phyloP scores from a whole-genome alignment of 768 basidiomycete genomes.

The Kwoniella sp. region DNA sequence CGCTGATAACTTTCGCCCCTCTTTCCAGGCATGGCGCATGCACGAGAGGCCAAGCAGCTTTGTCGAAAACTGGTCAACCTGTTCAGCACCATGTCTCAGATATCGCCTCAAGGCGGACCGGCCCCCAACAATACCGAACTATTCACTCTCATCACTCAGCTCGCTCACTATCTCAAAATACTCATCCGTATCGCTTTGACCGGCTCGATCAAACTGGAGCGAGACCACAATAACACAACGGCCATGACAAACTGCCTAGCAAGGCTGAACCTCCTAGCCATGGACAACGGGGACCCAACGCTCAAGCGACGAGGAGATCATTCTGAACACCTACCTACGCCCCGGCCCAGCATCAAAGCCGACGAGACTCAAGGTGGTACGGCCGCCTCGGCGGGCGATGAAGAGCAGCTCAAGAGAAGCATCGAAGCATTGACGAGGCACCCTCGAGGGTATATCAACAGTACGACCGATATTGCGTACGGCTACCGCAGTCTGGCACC shows the following conservation, averaged over 20 bases:
- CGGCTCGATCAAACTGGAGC: conserved; percentile 88
- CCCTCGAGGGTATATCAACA: conserved; percentile 57
- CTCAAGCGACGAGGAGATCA: conserved; percentile 36
- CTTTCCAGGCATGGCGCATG: conserved; percentile 95
- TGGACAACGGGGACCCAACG: conserved; percentile 51
- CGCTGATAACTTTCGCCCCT: conserved; percentile 2
- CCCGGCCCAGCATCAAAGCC: conserved; percentile 9
- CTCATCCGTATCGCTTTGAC: conserved; percentile 96
- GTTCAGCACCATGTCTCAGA: conserved; percentile 91
- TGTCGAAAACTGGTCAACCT: conserved; percentile 98
- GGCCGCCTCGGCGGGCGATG: conserved; percentile 55
- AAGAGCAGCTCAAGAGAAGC: conserved; percentile 35
- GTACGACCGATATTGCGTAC: conserved; percentile 83
- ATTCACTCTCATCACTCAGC: conserved; percentile 92
- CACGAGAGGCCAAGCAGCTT: conserved; percentile 95
- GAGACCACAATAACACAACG: conserved; percentile 74
- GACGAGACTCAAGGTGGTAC: conserved; percentile 15
- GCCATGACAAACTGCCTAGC: conserved; percentile 88
- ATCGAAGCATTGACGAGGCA: conserved; percentile 31
- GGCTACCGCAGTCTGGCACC: conserved; percentile 85
- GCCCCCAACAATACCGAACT: conserved; percentile 73
- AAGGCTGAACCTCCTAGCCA: conserved; percentile 83
- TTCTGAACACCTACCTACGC: conserved; percentile 15
- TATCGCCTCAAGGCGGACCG: conserved; percentile 52
- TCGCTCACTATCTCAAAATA: conserved; percentile 99